Evolutionary conservation across 768 basidiomycete genomes (phyloP).

Genomic region (Amanita pseudoporphyria): DNA sequence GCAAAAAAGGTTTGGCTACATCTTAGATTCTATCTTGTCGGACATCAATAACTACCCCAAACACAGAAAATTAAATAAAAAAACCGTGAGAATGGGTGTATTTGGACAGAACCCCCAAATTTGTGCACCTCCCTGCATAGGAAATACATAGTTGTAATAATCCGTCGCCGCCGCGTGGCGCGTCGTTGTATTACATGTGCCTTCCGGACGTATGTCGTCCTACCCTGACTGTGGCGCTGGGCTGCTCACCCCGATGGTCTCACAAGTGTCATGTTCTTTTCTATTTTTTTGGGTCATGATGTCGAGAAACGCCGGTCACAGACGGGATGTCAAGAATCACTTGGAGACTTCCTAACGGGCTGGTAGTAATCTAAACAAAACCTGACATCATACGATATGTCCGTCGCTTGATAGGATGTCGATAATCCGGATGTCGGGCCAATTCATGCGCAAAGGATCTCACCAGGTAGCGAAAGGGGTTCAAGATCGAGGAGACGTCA

Average conservation of each 20-base stretch:
- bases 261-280: neutral
- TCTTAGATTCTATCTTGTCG: conserved; percentile 2
- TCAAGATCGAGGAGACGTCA: neutral
- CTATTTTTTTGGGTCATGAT: neutral
- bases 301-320: conserved; percentile 1
- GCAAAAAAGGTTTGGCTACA: neutral
- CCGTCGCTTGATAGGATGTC: neutral
- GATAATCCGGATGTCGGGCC: neutral
- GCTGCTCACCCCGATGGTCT: neutral
- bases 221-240: neutral
- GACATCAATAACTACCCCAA: neutral
- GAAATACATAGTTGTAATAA: neutral
- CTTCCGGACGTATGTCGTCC: neutral
- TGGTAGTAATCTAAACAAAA: no score
- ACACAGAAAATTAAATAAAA: neutral
- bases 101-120: neutral
- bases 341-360: neutral
- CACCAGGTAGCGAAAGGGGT: neutral
- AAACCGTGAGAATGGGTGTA: neutral
- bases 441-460: neutral
- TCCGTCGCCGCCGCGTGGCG: conserved; percentile 4
- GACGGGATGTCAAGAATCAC: no score
- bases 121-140: neutral
- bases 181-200: neutral
- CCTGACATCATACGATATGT: neutral